These are phyloP conservation scores for Solidago caesia DNA, from an alignment of 129 eudicot species.

Conservation along the genomic window DNA sequence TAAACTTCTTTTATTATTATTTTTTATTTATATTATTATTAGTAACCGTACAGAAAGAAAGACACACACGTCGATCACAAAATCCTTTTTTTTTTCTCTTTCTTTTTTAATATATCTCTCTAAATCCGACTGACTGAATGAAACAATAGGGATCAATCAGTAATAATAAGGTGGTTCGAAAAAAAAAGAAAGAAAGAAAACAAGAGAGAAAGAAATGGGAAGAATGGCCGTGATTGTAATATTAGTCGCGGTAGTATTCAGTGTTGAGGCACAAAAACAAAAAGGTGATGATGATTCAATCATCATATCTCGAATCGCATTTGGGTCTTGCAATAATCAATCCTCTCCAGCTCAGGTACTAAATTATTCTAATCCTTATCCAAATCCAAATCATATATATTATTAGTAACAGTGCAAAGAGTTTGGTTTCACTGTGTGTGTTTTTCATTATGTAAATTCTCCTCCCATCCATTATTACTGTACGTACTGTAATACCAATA, in stretches of 20 bases:
- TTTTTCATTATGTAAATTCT: too few relatives aligned
- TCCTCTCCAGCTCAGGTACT: constrained; percentile 51
- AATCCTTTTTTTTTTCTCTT: neutral
- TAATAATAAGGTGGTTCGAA: too few relatives aligned
- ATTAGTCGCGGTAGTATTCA: neutral
- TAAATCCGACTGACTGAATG: too few relatives aligned
- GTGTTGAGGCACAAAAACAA: constrained; percentile 11
- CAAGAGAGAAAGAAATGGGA: neutral
- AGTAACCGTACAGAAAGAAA: too few relatives aligned
- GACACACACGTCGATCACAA: constrained; percentile 12
- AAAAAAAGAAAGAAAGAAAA: neutral
- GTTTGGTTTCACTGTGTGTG: too few relatives aligned
- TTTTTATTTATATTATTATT: neutral
- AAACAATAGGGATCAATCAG: neutral
- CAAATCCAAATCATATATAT: too few relatives aligned
- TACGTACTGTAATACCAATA: too few relatives aligned
- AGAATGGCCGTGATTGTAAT: constrained; percentile 1
- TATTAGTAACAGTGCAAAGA: too few relatives aligned
- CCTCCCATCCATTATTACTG: too few relatives aligned
- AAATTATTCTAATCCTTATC: neutral
- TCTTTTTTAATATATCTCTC: neutral
- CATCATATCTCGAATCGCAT: constrained; percentile 53
- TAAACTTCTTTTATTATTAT: neutral
- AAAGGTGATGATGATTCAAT: neutral
- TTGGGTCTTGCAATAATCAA: constrained; percentile 75